Conservation (phyloP, 495 filamentous ascomycete genomes). For the Daldinia loculata region DNA sequence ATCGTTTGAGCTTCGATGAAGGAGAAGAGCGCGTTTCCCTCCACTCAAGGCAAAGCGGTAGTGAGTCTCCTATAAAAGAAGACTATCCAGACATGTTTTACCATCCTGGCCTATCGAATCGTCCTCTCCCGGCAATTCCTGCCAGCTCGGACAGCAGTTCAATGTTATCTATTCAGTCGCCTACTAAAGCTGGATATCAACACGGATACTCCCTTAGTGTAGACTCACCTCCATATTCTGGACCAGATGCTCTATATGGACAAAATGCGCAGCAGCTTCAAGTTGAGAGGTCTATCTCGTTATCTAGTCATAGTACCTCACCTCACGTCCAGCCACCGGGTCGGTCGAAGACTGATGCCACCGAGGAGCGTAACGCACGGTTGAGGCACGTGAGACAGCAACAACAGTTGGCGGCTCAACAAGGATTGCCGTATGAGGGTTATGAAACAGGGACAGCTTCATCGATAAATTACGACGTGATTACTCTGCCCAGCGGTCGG, state of each 20-base stretch:
- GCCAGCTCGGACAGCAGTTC: conserved; percentile 57
- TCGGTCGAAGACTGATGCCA: conserved; percentile 94
- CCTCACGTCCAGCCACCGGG: conserved; percentile 82
- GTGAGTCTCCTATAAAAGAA: conserved; percentile 66
- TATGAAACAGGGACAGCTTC: conserved; percentile 62
- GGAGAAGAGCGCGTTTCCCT: conserved; percentile 77
- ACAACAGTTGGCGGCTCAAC: conserved; percentile 58
- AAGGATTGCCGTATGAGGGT: conserved; percentile 57
- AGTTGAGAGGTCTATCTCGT: conserved; percentile 86
- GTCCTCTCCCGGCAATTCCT: conserved; percentile 85
- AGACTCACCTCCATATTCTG: conserved; percentile 49
- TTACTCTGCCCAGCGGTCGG: conserved; percentile 72
- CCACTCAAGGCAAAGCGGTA: conserved; percentile 62
- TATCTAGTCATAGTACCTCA: conserved; percentile 81
- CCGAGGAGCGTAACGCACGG: conserved; percentile 65
- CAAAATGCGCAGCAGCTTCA: conserved; percentile 53
- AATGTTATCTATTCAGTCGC: conserved; percentile 49
- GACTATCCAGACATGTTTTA: conserved; percentile 92
- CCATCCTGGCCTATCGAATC: conserved; percentile 77
- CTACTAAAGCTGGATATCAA: conserved; percentile 46
- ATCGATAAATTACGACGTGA: conserved; percentile 70
- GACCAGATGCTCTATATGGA: conserved; percentile 48
- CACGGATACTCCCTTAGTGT: conserved; percentile 53
- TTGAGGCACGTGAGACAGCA: conserved; percentile 67
- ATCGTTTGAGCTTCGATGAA: conserved; percentile 90